phyloP scores from a whole-genome alignment of 352 stramenopile species.

The Pythium rhizo-oryzae region DNA sequence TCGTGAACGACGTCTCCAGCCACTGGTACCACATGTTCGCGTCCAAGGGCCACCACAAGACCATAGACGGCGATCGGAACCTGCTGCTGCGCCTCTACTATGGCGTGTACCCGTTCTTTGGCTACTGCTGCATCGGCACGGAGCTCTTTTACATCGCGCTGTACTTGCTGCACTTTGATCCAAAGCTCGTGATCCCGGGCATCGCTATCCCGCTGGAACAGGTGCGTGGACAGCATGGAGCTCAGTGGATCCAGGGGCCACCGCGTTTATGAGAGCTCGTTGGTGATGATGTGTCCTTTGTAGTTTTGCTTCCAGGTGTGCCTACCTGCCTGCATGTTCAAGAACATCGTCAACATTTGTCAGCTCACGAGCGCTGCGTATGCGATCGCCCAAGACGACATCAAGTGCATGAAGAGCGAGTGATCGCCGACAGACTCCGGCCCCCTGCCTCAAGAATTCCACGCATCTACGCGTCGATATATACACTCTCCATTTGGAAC shows the following conservation, averaged over 20 bases:
- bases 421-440: neutral
- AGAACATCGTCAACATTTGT: conserved; percentile 93
- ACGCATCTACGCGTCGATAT: neutral
- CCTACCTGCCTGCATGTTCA: conserved; percentile 90
- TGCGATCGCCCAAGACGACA: conserved; percentile 72
- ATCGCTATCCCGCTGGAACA: conserved; percentile 55
- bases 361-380: conserved; percentile 88
- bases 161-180: conserved; percentile 89
- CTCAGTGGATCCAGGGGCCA: too few species aligned
- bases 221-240: too few species aligned
- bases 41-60: conserved; percentile 95
- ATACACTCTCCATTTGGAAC: neutral
- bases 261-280: too few species aligned
- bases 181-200: conserved; percentile 57
- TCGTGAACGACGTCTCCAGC: conserved; percentile 96
- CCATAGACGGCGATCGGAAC: conserved; percentile 89
- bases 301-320: conserved; percentile 89
- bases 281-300: too few species aligned
- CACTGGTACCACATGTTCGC: conserved; percentile 99
- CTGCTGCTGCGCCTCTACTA: conserved; percentile 95
- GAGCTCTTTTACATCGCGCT: conserved; percentile 93
- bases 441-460: neutral
- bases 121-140: conserved; percentile 91
- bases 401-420: conserved; percentile 49
- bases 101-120: conserved; percentile 92